A percentile compares a stretch with the other conserved stretches of the same genome.
Conservation (phyloP, 257 asterid genomes). For the Echium plantagineum region DNA sequence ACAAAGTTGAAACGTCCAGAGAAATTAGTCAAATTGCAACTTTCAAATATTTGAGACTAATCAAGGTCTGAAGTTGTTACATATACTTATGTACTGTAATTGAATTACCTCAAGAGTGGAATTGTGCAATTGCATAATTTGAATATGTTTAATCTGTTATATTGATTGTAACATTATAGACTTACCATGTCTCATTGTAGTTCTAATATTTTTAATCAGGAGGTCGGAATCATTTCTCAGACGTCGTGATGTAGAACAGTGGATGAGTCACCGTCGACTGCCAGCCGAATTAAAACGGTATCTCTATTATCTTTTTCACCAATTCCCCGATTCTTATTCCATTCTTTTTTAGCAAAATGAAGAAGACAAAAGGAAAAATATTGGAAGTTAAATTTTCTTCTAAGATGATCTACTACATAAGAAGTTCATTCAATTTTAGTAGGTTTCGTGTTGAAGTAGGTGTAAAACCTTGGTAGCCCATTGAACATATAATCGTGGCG, state of each 20-base stretch:
- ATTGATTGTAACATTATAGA: neutral
- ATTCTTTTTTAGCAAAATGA: neutral
- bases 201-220: conserved; percentile 29
- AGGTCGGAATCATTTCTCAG: conserved; percentile 72
- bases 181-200: neutral
- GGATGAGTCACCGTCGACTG: conserved; percentile 94
- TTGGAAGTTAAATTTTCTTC: too few relatives aligned
- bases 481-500: too few relatives aligned
- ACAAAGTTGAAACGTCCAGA: neutral
- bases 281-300: conserved; percentile 69
- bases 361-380: neutral
- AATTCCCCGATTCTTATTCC: neutral
- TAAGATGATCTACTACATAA: too few relatives aligned
- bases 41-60: neutral
- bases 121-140: neutral
- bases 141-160: neutral
- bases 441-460: too few relatives aligned
- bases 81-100: neutral
- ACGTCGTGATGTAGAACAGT: conserved; percentile 85
- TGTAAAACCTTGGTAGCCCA: too few relatives aligned
- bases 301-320: conserved; percentile 3
- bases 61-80: neutral
- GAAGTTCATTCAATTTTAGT: too few relatives aligned
- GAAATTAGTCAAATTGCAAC: neutral
- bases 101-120: neutral